Evolutionary conservation across 148 eudicot species (phyloP).

Genomic region (Nyssa sinensis): DNA sequence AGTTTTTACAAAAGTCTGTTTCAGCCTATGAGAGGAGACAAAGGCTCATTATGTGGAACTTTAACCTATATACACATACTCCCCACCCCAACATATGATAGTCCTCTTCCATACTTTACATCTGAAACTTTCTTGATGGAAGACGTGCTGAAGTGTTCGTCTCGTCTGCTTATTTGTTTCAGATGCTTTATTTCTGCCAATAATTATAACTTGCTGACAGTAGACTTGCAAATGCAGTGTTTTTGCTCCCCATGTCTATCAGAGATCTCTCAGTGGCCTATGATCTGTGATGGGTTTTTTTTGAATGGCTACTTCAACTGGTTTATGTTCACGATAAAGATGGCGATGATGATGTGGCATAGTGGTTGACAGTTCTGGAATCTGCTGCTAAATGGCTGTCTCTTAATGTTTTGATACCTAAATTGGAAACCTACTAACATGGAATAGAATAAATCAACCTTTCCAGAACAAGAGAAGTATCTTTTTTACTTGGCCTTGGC

Average conservation of each 20-base stretch:
- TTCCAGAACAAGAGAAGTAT: neutral
- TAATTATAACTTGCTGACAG: neutral
- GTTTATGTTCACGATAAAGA: conserved; percentile 9
- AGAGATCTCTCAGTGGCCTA: neutral
- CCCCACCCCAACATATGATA: too few relatives aligned
- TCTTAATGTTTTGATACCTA: conserved; percentile 8
- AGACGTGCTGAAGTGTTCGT: neutral
- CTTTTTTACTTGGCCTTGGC: neutral
- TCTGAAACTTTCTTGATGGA: neutral
- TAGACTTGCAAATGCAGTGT: conserved; percentile 16
- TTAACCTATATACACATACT: too few relatives aligned
- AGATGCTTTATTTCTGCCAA: neutral
- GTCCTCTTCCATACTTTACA: neutral
- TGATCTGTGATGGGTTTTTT: conserved; percentile 14
- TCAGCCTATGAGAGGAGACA: too few relatives aligned
- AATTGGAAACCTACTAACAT: conserved; percentile 4
- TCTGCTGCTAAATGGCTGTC: neutral
- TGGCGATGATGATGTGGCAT: conserved; percentile 19
- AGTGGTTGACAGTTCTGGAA: neutral
- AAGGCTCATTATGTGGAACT: too few relatives aligned
- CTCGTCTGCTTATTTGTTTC: neutral
- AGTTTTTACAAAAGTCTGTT: too few relatives aligned
- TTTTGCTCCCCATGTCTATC: neutral
- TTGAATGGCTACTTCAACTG: conserved; percentile 24
- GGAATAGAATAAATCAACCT: conserved; percentile 5